Evolutionary conservation across 371 early-diverging fungal genomes (phyloP), one percentile per base, ranked within the genome.

Genomic region (Mucor sp.): DNA sequence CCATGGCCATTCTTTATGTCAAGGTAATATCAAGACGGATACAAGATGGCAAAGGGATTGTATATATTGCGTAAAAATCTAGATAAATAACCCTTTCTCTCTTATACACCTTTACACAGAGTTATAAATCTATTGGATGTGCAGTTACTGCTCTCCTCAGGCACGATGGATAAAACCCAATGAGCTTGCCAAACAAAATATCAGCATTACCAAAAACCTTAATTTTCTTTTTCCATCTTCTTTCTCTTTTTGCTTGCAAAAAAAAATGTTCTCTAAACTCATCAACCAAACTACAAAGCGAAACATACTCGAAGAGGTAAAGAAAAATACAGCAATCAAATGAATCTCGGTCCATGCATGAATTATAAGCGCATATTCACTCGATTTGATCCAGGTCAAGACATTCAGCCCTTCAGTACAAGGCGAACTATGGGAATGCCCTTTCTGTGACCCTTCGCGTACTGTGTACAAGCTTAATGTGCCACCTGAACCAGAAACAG

Each of bases 361-460:
- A 14, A 17, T 17, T 41, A n/a, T n/a, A n/a, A 6, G 41, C 17
- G 41, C 41, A 41, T 17, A 41, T 6, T 41, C 41, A 41, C 41
- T 15, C 12, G 3, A 25, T 37, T 37, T 28, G 17, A 25, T 27
- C 35, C 25, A 67, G 68, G 58, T 67, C 14, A 21, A 47, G 19
- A 6, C 44, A 35, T 67, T 67, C 47, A 5, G 47, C 27, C 37
- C 62, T 15, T 21, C 58, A 47, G 8, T 19, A 7, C 37, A 61
- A 32, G 70, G 59, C 4, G 47, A 58, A 14, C 1, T 41, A 4
- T 70, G 70, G 70, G 28, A 21, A 27, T 70, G 70, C 50, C 70
- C 66, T 2, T 65, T 66, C 17, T 70, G 70, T 19, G 27, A 70
- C 53, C 62, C 63, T 12, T 44, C 57, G 0, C 23, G 41, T n/a